Conservation (phyloP, 495 filamentous ascomycete genomes). For the Lasiosphaeris hirsuta region DNA sequence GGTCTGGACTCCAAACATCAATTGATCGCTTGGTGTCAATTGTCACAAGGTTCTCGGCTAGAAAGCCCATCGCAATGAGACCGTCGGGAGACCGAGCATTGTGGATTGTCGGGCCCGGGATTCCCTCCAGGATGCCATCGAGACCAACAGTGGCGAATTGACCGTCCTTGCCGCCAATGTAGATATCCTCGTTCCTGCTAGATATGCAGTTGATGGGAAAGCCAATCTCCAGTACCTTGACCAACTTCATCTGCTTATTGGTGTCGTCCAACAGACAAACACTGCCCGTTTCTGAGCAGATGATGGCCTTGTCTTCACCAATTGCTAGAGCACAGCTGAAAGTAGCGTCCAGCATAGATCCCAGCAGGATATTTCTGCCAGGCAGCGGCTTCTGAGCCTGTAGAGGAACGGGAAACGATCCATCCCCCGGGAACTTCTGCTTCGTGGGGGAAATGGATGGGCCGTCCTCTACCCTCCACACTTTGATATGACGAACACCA, state of each 20-base stretch:
- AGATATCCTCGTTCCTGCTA: conserved; percentile 34
- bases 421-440: conserved; percentile 42
- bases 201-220: conserved; percentile 63
- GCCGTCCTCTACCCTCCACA: conserved; percentile 78
- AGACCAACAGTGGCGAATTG: conserved; percentile 40
- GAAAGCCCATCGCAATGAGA: conserved; percentile 63
- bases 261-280: conserved; percentile 79
- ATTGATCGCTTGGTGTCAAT: conserved; percentile 73
- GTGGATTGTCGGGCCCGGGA: conserved; percentile 24
- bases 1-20: conserved; percentile 54
- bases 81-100: conserved; percentile 31
- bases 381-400: conserved; percentile 48
- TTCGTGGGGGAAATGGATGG: conserved; percentile 46
- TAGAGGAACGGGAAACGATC: conserved; percentile 28
- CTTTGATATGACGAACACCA: conserved; percentile 88
- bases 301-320: conserved; percentile 63
- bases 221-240: conserved; percentile 56
- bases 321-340: conserved; percentile 78
- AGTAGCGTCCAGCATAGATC: conserved; percentile 70
- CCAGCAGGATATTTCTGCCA: conserved; percentile 70
- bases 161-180: conserved; percentile 46
- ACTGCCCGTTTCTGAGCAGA: conserved; percentile 69
- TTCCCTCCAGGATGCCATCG: conserved; percentile 34
- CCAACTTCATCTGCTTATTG: conserved; percentile 65
- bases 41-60: conserved; percentile 66